These are phyloP conservation scores for Meredithiella fracta DNA, from an alignment of 2,329 filamentous ascomycete species.

Conservation along the genomic window DNA sequence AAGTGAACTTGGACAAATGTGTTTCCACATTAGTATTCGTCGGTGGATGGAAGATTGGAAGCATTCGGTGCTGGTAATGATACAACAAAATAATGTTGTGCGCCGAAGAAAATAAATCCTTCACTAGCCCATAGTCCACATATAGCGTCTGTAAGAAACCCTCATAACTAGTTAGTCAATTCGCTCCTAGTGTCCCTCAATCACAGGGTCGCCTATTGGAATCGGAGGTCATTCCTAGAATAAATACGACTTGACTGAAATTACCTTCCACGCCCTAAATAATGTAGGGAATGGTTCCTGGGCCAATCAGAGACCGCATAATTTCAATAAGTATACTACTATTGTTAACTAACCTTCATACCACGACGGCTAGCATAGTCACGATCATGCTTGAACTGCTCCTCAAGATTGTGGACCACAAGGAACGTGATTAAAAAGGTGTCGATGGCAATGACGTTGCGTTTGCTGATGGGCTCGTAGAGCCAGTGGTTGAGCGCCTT, in stretches of 20 bases:
- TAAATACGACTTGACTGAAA: neutral
- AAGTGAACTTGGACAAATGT: neutral
- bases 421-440: conserved; percentile 3
- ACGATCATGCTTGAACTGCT: conserved; percentile 1
- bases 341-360: neutral
- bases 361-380: neutral
- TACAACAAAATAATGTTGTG: conserved; percentile 1
- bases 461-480: neutral
- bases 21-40: neutral
- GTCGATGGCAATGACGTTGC: neutral
- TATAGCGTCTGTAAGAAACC: neutral
- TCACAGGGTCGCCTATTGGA: neutral
- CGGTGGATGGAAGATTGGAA: neutral
- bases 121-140: neutral
- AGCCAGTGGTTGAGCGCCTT: conserved; percentile 1
- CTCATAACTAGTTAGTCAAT: neutral
- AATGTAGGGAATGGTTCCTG: neutral
- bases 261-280: neutral
- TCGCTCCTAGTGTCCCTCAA: neutral
- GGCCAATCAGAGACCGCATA: neutral
- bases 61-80: conserved; percentile 1
- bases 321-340: neutral
- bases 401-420: conserved; percentile 2
- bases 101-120: neutral
- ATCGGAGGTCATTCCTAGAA: neutral